phyloP scores from a whole-genome alignment of 352 stramenopile species.

The Halophytophthora polymorphica region DNA sequence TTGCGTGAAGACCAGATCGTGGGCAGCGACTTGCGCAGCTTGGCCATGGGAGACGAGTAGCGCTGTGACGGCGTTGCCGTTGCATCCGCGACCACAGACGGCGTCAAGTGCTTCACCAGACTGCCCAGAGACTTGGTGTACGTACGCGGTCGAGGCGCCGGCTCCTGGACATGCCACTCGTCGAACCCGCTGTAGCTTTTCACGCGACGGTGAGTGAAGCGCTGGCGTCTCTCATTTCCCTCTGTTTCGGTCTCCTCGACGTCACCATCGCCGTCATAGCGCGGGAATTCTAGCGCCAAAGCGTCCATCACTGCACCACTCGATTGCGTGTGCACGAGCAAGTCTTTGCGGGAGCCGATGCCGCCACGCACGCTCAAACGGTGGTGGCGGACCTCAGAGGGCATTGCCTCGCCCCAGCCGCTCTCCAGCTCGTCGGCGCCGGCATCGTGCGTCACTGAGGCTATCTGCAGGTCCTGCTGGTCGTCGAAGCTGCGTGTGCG shows the following conservation, averaged over 20 bases:
- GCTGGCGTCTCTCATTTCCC: slow-evolving; percentile 4
- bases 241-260: slow-evolving; percentile 7
- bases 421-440: slow-evolving; percentile 1
- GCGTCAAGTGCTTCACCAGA: slow-evolving; percentile 75
- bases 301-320: slow-evolving; percentile 31
- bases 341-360: slow-evolving; percentile 16
- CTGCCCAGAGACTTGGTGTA: slow-evolving; percentile 82
- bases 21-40: slow-evolving; percentile 41
- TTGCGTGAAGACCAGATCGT: slow-evolving; percentile 75
- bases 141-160: slow-evolving; percentile 41
- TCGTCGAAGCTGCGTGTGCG: slow-evolving; percentile 48
- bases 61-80: slow-evolving; percentile 26
- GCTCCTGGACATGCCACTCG: slow-evolving; percentile 23
- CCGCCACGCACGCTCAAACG: slow-evolving; percentile 10
- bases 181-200: slow-evolving; percentile 47
- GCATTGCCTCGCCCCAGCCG: slow-evolving; percentile 4
- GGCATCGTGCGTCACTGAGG: slow-evolving; percentile 13
- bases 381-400: slow-evolving; percentile 24
- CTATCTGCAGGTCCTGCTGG: slow-evolving; percentile 20
- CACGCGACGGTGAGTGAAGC: slow-evolving; percentile 35
- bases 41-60: slow-evolving; percentile 40
- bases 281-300: slow-evolving; percentile 40
- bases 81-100: slow-evolving; percentile 30
- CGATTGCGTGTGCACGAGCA: slow-evolving; percentile 28
- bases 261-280: slow-evolving; percentile 30